A percentile compares a stretch with the other conserved stretches of the same genome.
Conservation (phyloP, 306 rosid species). For the Alnus rubra region DNA sequence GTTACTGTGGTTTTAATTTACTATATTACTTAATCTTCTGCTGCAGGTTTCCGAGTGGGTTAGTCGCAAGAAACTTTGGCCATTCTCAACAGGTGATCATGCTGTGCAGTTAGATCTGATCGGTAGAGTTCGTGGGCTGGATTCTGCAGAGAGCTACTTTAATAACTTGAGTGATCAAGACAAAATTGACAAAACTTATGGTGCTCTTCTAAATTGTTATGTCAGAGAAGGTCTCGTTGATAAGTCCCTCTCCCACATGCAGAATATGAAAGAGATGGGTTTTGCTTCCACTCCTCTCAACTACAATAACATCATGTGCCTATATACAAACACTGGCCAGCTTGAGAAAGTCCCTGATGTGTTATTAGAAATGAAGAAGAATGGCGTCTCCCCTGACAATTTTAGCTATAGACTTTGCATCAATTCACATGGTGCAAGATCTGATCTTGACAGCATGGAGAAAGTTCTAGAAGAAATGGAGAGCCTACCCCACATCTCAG, state of each 20-base stretch:
- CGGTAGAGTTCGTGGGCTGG: slow-evolving; percentile 61
- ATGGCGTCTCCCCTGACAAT: slow-evolving; percentile 54
- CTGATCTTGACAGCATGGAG: slow-evolving; percentile 57
- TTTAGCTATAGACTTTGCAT: slow-evolving; percentile 66
- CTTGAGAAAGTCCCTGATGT: slow-evolving; percentile 62
- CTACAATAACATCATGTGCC: slow-evolving; percentile 68
- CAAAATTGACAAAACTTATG: slow-evolving; percentile 48
- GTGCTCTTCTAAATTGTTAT: slow-evolving; percentile 75
- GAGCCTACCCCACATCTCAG: slow-evolving; percentile 33
- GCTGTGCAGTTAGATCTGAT: slow-evolving; percentile 67
- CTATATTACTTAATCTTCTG: slow-evolving; percentile 3
- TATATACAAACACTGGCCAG: slow-evolving; percentile 41
- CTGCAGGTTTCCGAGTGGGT: slow-evolving; percentile 75
- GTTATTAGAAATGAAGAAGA: slow-evolving; percentile 52
- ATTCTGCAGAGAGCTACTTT: slow-evolving; percentile 61
- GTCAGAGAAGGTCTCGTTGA: slow-evolving; percentile 61
- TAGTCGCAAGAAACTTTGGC: slow-evolving; percentile 45
- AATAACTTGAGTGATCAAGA: slow-evolving; percentile 43
- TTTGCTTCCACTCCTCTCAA: slow-evolving; percentile 40
- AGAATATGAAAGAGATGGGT: slow-evolving; percentile 68
- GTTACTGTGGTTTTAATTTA: neutral
- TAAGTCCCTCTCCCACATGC: slow-evolving; percentile 60
- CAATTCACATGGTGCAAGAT: slow-evolving; percentile 52
- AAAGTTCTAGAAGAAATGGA: slow-evolving; percentile 63
- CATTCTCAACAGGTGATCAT: slow-evolving; percentile 41